Conservation (phyloP, 1,284 basidiomycete species). For the Austroboletus rostrupii region DNA sequence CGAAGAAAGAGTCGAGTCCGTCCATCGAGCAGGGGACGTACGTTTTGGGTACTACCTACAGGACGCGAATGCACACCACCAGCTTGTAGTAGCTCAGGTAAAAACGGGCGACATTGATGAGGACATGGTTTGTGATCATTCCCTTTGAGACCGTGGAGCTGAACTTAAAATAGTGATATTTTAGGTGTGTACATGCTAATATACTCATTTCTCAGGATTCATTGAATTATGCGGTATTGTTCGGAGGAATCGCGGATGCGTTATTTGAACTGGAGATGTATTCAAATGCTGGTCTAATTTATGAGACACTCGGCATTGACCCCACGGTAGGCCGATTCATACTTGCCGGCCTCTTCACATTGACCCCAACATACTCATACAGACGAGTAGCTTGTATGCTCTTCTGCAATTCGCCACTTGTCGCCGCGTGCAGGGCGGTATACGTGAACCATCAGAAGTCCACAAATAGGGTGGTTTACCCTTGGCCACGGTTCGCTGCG, state of each 20-base stretch:
- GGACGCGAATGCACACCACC: conserved; percentile 57
- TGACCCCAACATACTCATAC: neutral
- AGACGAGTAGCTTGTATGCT: conserved; percentile 22
- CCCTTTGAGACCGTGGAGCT: neutral
- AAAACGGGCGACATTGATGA: conserved; percentile 79
- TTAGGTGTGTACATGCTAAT: conserved; percentile 64
- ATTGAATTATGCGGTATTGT: conserved; percentile 72
- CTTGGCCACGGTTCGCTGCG: neutral
- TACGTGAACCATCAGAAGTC: conserved; percentile 75
- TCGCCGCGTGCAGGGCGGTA: conserved; percentile 59
- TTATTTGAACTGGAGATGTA: conserved; percentile 69
- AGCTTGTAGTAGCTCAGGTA: conserved; percentile 84
- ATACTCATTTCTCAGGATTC: conserved; percentile 70
- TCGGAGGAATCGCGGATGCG: conserved; percentile 81
- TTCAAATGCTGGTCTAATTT: conserved; percentile 15
- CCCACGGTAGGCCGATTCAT: conserved; percentile 14
- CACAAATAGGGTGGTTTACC: conserved; percentile 68
- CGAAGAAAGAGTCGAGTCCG: conserved; percentile 9
- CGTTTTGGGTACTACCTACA: conserved; percentile 15
- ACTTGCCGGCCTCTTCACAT: neutral
- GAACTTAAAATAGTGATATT: neutral
- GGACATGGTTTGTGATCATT: conserved; percentile 55
- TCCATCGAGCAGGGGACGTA: conserved; percentile 13
- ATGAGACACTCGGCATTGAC: conserved; percentile 19
- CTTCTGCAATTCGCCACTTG: conserved; percentile 24